Evolutionary conservation across 352 stramenopile species (phyloP).

Genomic region (Phytophthora cactorum): DNA sequence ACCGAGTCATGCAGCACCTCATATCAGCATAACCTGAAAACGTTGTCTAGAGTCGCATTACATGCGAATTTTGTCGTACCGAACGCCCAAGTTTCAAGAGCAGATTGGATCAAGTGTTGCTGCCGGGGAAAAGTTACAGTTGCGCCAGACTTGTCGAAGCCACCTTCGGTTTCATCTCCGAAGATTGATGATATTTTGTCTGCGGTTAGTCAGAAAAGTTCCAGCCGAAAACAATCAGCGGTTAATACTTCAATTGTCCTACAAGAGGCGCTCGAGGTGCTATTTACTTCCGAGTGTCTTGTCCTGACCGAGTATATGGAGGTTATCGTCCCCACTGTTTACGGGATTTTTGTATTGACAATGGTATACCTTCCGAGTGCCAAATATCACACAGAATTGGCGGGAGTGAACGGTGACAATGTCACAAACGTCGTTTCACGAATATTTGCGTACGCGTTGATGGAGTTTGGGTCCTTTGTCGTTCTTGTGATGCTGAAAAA

Average conservation of each 20-base stretch:
- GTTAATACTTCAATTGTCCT: constrained; percentile 15
- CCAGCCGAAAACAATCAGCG: constrained; percentile 10
- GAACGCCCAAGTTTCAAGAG: neutral
- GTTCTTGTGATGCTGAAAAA: constrained; percentile 21
- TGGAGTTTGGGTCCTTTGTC: constrained; percentile 41
- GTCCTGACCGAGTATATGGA: constrained; percentile 52
- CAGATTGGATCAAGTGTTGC: neutral
- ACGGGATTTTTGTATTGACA: constrained; percentile 22
- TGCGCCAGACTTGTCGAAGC: neutral
- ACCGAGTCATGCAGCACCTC: neutral
- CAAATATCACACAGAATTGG: constrained; percentile 42
- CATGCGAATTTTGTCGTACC: neutral
- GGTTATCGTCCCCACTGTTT: constrained; percentile 39
- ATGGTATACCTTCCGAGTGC: constrained; percentile 35
- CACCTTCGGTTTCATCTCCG: neutral
- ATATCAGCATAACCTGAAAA: constrained; percentile 10
- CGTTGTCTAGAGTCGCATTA: neutral
- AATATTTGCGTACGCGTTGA: constrained; percentile 28
- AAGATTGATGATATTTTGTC: neutral
- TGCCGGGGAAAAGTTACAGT: neutral
- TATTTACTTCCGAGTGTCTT: constrained; percentile 48
- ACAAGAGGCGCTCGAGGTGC: constrained; percentile 22
- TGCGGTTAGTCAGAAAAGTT: neutral
- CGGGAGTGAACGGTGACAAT: constrained; percentile 5
- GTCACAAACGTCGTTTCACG: constrained; percentile 8